Evolutionary conservation across 257 asterid genomes (phyloP).

Genomic region (Forsythia viridissima): DNA sequence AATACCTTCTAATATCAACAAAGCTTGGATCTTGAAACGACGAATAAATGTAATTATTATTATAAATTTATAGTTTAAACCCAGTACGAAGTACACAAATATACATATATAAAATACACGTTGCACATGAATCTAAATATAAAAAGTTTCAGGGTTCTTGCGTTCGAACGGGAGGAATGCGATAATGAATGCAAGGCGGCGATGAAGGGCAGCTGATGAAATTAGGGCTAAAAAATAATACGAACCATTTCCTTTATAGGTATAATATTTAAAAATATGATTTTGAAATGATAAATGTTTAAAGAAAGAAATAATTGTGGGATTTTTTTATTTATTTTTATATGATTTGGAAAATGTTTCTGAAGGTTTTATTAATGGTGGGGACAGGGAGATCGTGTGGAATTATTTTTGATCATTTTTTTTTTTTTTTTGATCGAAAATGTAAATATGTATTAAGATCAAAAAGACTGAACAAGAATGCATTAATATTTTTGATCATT

Average conservation of each 20-base stretch:
- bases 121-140: background rate
- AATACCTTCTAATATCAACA: background rate
- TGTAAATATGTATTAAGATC: too few relatives aligned
- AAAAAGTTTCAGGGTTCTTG: constrained; percentile 18
- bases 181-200: constrained; percentile 38
- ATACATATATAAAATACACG: background rate
- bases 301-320: background rate
- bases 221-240: background rate
- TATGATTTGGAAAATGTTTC: too few relatives aligned
- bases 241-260: background rate
- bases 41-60: background rate
- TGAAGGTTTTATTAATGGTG: too few relatives aligned
- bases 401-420: too few relatives aligned
- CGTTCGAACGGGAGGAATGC: constrained; percentile 26
- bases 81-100: constrained; percentile 14
- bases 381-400: too few relatives aligned
- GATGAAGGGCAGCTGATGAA: constrained; percentile 20
- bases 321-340: too few relatives aligned
- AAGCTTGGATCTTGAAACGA: background rate
- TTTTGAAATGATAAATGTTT: background rate
- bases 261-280: too few relatives aligned
- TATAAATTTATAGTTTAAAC: background rate
- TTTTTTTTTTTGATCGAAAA: too few relatives aligned
- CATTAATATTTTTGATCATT: too few relatives aligned
- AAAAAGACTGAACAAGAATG: too few relatives aligned